Evolutionary conservation across 495 filamentous ascomycete genomes (phyloP), one percentile per base, ranked within the genome.

Genomic region (Thermochaetoides thermophila): DNA sequence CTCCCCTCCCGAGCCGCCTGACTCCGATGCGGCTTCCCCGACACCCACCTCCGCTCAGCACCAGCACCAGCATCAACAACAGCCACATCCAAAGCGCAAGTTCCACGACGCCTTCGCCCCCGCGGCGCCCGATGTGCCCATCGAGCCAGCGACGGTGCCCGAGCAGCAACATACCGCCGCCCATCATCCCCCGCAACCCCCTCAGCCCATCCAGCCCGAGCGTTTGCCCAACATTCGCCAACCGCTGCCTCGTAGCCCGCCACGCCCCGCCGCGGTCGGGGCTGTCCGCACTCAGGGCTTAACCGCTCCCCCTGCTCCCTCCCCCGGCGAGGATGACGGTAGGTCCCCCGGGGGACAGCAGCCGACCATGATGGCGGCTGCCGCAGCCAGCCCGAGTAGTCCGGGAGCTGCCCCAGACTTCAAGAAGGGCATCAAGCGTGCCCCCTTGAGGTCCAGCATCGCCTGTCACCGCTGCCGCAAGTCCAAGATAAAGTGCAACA

Each of bases 401-500:
- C 50, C 50, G 7, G 43, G 43, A 17, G 32, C 36, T 34, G 33
- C 37, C 29, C n/a, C n/a, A n/a, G 63, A 66, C 39, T 48, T 44
- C 45, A 66, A 60, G 45, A 68, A 61, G 45, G 59, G 62, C 22
- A 37, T 49, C 26, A 68, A 65, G 47, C 59, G 60, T 19, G 42
- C 55, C 13, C 60, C 62, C n/a, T 78, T 84, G 73, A 68, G 81
- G 34, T 84, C 79, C 30, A 81, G 76, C 42, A 84, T 87, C 42
- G 81, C 81, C 40, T 87, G 81, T 55, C 67, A 69, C 38, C 66
- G 74, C 31, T 87, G 81, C 60, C 71, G 81, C 35, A 75, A 78
- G 49, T 81, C 75, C 53, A 87, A 87, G 52, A 78, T 85, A 53
- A 87, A 85, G 61, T 71, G 67, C 53, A 75, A 84, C 59, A 92